phyloP scores from a whole-genome alignment of 2,329 filamentous ascomycete genomes.

The Trichoderma koningii region DNA sequence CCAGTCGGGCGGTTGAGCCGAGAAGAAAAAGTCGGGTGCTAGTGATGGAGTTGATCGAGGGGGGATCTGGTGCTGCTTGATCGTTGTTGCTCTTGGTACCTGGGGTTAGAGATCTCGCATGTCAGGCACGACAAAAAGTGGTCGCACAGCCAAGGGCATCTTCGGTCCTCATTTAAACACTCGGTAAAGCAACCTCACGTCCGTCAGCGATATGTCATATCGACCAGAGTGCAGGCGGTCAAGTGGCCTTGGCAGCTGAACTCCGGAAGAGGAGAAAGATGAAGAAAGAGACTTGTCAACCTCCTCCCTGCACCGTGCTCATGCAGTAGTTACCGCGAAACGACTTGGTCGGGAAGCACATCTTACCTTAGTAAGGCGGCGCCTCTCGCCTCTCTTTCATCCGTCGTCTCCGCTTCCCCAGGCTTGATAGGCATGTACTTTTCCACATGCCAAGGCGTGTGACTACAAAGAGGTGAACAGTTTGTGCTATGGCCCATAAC shows the following conservation, averaged over 20 bases:
- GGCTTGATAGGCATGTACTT: no score
- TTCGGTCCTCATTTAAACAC: not conserved
- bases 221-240: not conserved
- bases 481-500: no score
- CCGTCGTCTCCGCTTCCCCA: no score
- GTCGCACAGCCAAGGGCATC: no score
- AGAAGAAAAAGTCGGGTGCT: not conserved
- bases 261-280: not conserved
- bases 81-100: not conserved
- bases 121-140: not conserved
- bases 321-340: conserved; percentile 8
- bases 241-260: conserved; percentile 1
- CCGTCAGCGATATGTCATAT: not conserved
- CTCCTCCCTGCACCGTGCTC: not conserved
- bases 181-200: not conserved
- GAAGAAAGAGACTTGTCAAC: not conserved
- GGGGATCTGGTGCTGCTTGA: not conserved
- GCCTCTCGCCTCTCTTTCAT: not conserved
- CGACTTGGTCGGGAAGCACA: not conserved
- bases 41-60: not conserved
- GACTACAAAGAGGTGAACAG: no score
- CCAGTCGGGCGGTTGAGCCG: conserved; percentile 2
- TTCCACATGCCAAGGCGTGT: no score
- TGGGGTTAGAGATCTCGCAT: not conserved
- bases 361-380: not conserved